phyloP scores from a whole-genome alignment of 208 protist genomes.

The Wallacemonas sp. region DNA sequence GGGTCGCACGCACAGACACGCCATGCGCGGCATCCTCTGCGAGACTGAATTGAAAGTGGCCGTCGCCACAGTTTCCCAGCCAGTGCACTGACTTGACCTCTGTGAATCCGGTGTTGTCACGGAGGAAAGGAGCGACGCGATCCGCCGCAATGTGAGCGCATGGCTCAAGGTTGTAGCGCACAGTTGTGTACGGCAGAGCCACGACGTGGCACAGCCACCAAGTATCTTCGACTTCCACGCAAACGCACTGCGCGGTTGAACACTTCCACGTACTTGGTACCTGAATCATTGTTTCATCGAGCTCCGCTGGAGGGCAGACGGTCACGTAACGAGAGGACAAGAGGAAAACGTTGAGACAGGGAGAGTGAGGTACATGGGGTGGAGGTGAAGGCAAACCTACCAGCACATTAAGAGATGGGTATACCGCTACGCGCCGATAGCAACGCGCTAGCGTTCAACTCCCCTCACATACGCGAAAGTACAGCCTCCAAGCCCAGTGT shows the following conservation, averaged over 20 bases:
- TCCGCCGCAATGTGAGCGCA: background rate
- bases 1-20: no score
- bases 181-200: background rate
- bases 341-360: no score
- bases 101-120: background rate
- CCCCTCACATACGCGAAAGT: no score
- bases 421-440: no score
- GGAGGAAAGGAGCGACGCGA: background rate
- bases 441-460: no score
- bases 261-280: constrained; percentile 49
- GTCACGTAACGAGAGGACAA: background rate
- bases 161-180: background rate
- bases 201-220: background rate
- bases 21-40: background rate
- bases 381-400: no score
- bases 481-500: no score
- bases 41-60: background rate
- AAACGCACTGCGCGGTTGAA: constrained; percentile 27
- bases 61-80: background rate
- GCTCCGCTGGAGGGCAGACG: background rate
- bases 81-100: background rate
- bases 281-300: constrained; percentile 35
- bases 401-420: no score
- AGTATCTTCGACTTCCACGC: constrained; percentile 34
- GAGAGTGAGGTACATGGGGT: background rate